phyloP scores from a whole-genome alignment of 2,329 filamentous ascomycete genomes.

The Penicillium crustosum region DNA sequence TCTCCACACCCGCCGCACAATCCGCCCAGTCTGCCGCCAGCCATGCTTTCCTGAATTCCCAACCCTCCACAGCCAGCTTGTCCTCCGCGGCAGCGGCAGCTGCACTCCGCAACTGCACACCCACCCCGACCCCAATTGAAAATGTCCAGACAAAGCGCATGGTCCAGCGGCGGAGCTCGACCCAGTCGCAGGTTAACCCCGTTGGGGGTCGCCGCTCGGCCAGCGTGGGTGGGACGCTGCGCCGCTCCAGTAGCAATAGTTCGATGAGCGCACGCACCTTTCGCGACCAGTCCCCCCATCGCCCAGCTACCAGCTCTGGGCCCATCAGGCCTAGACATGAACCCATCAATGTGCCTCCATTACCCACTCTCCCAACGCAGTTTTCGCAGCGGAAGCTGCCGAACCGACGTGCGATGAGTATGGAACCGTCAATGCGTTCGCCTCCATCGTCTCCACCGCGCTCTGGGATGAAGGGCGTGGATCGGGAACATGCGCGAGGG shows the following conservation, averaged over 20 bases:
- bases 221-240: conserved; percentile 49
- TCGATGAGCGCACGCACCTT: conserved; percentile 92
- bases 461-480: conserved; percentile 40
- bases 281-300: conserved; percentile 67
- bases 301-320: conserved; percentile 46
- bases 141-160: conserved; percentile 87
- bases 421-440: conserved; percentile 52
- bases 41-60: conserved; percentile 73
- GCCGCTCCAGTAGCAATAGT: conserved; percentile 66
- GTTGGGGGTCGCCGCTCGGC: conserved; percentile 43
- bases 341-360: conserved; percentile 61
- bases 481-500: conserved; percentile 28
- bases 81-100: conserved; percentile 85
- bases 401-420: conserved; percentile 50
- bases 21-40: conserved; percentile 77
- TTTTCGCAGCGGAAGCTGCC: conserved; percentile 34
- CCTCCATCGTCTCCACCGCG: conserved; percentile 45
- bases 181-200: conserved; percentile 63
- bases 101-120: conserved; percentile 74
- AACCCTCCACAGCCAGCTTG: conserved; percentile 63
- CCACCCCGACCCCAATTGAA: conserved; percentile 74
- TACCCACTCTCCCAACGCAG: conserved; percentile 68
- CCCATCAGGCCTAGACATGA: conserved; percentile 43
- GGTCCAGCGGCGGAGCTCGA: conserved; percentile 68
- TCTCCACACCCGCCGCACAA: conserved; percentile 64